phyloP scores from a whole-genome alignment of 1,284 basidiomycete genomes.

The Trichosporon sp. region DNA sequence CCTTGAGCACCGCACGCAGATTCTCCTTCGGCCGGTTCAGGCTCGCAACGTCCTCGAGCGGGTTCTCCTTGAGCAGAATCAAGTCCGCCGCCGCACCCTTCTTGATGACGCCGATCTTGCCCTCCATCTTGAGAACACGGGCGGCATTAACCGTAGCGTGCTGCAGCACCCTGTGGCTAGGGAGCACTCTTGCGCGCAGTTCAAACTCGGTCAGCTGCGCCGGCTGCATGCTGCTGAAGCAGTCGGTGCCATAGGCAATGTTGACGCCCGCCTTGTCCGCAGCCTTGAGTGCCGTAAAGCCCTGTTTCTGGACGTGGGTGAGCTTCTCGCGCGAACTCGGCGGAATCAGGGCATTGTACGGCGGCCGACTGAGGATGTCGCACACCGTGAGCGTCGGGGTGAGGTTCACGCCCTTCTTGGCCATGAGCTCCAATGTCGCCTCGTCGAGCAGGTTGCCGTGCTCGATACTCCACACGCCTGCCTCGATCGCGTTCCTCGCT shows the following conservation, averaged over 20 bases:
- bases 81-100: conserved; percentile 59
- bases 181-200: conserved; percentile 57
- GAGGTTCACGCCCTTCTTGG: conserved; percentile 56
- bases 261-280: conserved; percentile 43
- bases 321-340: conserved; percentile 36
- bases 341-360: conserved; percentile 37
- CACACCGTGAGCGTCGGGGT: conserved; percentile 60
- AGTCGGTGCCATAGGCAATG: conserved; percentile 41
- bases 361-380: conserved; percentile 35
- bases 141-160: conserved; percentile 61
- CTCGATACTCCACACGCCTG: conserved; percentile 58
- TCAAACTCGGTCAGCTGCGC: conserved; percentile 52
- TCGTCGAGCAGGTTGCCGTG: conserved; percentile 57
- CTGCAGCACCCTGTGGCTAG: conserved; percentile 54
- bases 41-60: conserved; percentile 59
- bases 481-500: conserved; percentile 45
- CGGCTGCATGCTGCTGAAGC: conserved; percentile 39
- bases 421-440: conserved; percentile 53
- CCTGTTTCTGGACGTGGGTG: conserved; percentile 33
- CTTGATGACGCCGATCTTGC: conserved; percentile 55
- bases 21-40: conserved; percentile 57
- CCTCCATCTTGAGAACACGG: conserved; percentile 54
- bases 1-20: conserved; percentile 42
- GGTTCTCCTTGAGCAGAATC: conserved; percentile 59
- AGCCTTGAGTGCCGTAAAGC: conserved; percentile 36